phyloP scores from a whole-genome alignment of 129 eudicot genomes.

The Escallonia herrerae region DNA sequence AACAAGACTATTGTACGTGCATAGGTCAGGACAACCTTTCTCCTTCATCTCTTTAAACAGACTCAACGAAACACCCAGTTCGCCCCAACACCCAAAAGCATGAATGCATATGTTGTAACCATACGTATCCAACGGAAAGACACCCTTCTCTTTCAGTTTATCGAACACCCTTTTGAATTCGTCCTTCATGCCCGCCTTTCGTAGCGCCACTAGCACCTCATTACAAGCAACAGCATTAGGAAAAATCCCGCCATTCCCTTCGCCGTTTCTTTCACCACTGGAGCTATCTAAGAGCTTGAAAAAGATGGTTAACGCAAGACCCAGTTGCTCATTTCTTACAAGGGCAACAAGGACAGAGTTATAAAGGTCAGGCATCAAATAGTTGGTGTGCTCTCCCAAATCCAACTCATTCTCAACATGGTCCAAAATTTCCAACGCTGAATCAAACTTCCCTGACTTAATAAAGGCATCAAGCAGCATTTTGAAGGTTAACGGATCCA shows the following conservation, averaged over 20 bases:
- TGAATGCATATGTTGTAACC: conserved; percentile 89
- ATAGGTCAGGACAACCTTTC: conserved; percentile 58
- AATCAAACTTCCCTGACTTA: conserved; percentile 44
- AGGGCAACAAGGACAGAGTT: conserved; percentile 62
- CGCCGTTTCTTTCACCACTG: conserved; percentile 6
- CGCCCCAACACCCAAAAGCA: conserved; percentile 88
- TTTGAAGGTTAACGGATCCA: conserved; percentile 55
- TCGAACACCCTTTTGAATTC: conserved; percentile 49
- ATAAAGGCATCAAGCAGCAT: conserved; percentile 63
- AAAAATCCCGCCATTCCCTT: conserved; percentile 3
- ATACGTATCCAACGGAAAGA: conserved; percentile 51
- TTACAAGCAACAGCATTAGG: conserved; percentile 58
- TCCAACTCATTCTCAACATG: conserved; percentile 34
- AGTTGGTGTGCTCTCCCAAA: conserved; percentile 9
- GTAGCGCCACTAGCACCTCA: conserved; percentile 65
- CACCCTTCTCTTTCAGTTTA: conserved; percentile 38
- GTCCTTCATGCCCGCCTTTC: conserved; percentile 48
- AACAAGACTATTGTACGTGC: conserved; percentile 81
- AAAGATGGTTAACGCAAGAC: conserved; percentile 51
- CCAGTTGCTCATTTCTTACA: conserved; percentile 50
- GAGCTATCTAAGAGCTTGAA: conserved; percentile 44
- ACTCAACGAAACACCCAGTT: conserved; percentile 49
- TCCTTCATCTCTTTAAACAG: conserved; percentile 88
- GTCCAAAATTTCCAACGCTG: conserved; percentile 57
- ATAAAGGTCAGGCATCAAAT: conserved; percentile 41